These are phyloP conservation scores for Lipomyces starkeyi DNA, from an alignment of 805 yeast genomes.

Conservation along the genomic window DNA sequence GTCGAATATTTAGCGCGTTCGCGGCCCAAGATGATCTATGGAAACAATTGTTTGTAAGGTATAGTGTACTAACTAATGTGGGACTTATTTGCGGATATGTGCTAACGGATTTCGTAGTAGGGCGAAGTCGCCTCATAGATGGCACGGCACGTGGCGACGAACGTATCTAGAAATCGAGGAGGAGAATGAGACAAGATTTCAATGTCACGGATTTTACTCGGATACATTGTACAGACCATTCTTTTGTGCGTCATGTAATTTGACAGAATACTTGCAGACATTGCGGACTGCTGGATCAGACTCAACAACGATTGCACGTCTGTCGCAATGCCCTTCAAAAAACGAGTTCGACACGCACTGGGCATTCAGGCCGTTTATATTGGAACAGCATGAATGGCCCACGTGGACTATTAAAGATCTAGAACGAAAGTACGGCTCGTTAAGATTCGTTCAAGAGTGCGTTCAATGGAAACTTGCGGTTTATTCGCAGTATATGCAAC, in stretches of 20 bases:
- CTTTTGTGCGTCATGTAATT: constrained; percentile 76
- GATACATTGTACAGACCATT: constrained; percentile 83
- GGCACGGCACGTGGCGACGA: constrained; percentile 86
- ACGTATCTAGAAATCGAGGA: constrained; percentile 55
- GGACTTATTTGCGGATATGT: neutral
- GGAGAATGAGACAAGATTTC: constrained; percentile 53
- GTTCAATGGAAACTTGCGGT: constrained; percentile 75
- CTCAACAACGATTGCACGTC: constrained; percentile 58
- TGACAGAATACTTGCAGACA: constrained; percentile 53
- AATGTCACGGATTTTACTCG: constrained; percentile 63
- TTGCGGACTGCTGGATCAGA: constrained; percentile 43
- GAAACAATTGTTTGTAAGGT: constrained; percentile 60
- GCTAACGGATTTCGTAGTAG: constrained; percentile 41
- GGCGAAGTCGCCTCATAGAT: constrained; percentile 48
- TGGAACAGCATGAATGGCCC: constrained; percentile 62
- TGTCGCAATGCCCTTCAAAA: constrained; percentile 54
- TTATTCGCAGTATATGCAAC: constrained; percentile 64
- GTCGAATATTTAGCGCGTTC: constrained; percentile 74
- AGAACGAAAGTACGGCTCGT: constrained; percentile 60
- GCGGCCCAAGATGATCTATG: constrained; percentile 79
- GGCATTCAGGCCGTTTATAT: constrained; percentile 68
- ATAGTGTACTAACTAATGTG: neutral
- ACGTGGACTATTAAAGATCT: constrained; percentile 63
- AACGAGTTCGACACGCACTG: constrained; percentile 55
- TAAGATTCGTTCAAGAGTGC: constrained; percentile 79